Evolutionary conservation across 306 rosid genomes (phyloP).

Genomic region (Rosa multiflora): DNA sequence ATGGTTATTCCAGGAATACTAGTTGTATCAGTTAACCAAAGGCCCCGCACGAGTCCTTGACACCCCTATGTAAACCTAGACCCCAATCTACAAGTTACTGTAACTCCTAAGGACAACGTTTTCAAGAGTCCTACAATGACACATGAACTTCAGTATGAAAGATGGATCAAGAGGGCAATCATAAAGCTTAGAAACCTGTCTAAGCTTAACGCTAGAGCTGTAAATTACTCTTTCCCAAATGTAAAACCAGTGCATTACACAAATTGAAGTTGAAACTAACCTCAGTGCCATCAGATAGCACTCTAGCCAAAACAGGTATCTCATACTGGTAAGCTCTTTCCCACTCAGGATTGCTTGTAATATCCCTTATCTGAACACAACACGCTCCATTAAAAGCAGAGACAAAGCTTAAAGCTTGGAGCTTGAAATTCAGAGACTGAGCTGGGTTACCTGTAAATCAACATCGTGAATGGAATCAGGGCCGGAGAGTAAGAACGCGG

Average conservation of each 20-base stretch:
- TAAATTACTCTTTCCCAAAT: not conserved
- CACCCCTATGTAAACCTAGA: not conserved
- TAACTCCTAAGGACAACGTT: not conserved
- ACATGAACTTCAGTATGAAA: not conserved
- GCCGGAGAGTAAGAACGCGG: slow-evolving; percentile 61
- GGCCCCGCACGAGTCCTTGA: not conserved
- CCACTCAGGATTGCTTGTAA: slow-evolving; percentile 79
- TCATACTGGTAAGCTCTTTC: slow-evolving; percentile 85
- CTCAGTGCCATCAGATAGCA: slow-evolving; percentile 86
- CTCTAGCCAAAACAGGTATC: slow-evolving; percentile 83
- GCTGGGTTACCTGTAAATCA: slow-evolving; percentile 45
- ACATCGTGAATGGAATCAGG: slow-evolving; percentile 73
- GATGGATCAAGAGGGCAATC: not conserved
- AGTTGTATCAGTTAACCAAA: not conserved
- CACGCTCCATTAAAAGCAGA: slow-evolving; percentile 10
- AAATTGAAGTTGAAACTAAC: slow-evolving; percentile 40
- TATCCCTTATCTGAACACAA: slow-evolving; percentile 65
- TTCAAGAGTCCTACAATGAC: not conserved
- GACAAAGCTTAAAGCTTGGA: not conserved
- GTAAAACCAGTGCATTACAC: slow-evolving; percentile 4
- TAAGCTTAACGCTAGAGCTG: not conserved
- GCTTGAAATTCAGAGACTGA: not conserved
- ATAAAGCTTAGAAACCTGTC: not conserved
- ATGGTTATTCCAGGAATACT: not conserved
- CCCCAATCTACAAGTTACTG: not conserved